Percentiles rank a stretch among this genome's conserved stretches.
Evolutionary conservation across 495 filamentous ascomycete species (phyloP).

Genomic region (Hyaloscypha finlandica): DNA sequence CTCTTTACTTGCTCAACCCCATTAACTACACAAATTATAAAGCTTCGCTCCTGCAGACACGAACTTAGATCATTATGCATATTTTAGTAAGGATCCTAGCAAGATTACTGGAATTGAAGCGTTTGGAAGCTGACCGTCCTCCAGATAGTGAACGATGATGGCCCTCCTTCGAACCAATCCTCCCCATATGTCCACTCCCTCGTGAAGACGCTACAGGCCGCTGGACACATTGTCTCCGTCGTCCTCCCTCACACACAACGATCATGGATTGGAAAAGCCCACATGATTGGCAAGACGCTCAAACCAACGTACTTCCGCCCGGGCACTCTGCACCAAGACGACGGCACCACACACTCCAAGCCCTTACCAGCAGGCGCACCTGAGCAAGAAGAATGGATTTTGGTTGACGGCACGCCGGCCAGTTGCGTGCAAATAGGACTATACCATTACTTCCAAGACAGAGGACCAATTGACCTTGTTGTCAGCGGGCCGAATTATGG

Average conservation of each 20-base stretch:
- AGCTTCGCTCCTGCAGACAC: background rate
- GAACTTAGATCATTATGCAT: constrained; percentile 33
- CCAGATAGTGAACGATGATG: constrained; percentile 90
- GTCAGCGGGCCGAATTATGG: constrained; percentile 94
- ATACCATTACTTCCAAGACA: constrained; percentile 80
- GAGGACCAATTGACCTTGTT: constrained; percentile 80
- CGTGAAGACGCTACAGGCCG: constrained; percentile 71
- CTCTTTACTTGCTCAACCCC: constrained; percentile 3
- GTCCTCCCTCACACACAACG: constrained; percentile 88
- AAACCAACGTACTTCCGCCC: constrained; percentile 89
- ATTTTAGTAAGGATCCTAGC: constrained; percentile 36
- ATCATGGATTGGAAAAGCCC: constrained; percentile 98
- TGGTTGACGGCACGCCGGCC: constrained; percentile 87
- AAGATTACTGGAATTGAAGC: constrained; percentile 22
- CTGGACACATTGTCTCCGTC: constrained; percentile 84
- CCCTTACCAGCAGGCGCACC: constrained; percentile 50
- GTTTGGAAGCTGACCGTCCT: constrained; percentile 74
- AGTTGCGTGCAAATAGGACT: constrained; percentile 89
- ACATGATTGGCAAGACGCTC: constrained; percentile 83
- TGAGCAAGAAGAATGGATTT: constrained; percentile 84
- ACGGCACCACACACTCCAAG: constrained; percentile 63
- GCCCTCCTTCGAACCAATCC: constrained; percentile 85
- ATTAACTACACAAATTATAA: background rate
- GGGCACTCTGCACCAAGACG: constrained; percentile 60
- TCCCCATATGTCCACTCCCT: constrained; percentile 93